Base-by-base conservation (phyloP, 371 early-diverging fungal species). In the Rhizopus microsporus region DNA sequence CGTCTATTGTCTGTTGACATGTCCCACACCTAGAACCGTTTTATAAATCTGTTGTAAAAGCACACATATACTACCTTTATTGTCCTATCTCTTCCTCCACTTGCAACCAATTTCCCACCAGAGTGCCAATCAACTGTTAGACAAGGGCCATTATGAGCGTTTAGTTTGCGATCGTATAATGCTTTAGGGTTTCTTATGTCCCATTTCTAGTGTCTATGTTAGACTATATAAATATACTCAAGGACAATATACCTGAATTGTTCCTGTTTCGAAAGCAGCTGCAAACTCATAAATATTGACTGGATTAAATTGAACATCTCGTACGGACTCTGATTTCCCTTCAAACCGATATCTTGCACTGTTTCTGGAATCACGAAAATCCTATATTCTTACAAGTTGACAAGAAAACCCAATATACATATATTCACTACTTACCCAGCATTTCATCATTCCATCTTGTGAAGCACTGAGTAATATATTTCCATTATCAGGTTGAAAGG, bases 221-320 rank as follows among this genome's bases (percentile, higher is more conserved):
- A 23, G 23, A 23, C 23, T 23, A 23, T 8, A 34, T 16, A 5
- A 23, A 29, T 39, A 35, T 54, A 59, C 38, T 37, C 4, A 10
- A 13, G 2, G 6, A 45, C 7, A 40, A 15, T 23, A 54, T 74
- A 82, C 87, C 79, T 92, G 92, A 31, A 93, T 78, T n/a, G 81
- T 87, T 12, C 95, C 95, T 48, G 88, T 92, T 52, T 95, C 95
- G 67, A 92, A 93, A 0, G 88, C 93, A 15, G 95, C 93, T 5
- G 84, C 89, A 65, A 95, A 92, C 54, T 91, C 88, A 54, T 71
- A 68, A 30, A 69, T 54, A 29, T 69, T 68, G 0, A 79, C 56
- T 1, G 93, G 91, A 60, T 84, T 86, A 62, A 93, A 93, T 55
- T 91, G 91, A 1, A 91, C 89, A 67, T 95, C 95, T 9, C 95